These are phyloP conservation scores for Gossypium aridum DNA, from an alignment of 441 rosid genomes.

Conservation along the genomic window DNA sequence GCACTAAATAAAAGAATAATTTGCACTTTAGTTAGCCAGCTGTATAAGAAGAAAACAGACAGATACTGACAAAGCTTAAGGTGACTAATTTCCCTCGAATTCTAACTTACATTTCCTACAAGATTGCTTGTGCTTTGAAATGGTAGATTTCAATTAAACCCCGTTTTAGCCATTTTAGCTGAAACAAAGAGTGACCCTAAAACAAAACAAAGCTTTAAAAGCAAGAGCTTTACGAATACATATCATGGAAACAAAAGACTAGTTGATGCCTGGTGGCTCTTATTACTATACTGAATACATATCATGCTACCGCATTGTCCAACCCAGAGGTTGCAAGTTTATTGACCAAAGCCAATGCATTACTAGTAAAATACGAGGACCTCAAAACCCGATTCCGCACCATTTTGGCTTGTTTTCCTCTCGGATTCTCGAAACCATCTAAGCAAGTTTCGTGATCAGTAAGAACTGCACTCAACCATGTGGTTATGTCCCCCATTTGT, in stretches of 20 bases:
- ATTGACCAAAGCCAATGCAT: conserved; percentile 72
- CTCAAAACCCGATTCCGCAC: conserved; percentile 36
- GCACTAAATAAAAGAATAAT: too few relatives aligned
- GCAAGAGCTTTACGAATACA: not conserved
- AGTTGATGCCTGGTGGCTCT: not conserved
- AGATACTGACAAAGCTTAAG: not conserved
- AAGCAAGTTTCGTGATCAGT: conserved; percentile 70
- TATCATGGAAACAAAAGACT: not conserved
- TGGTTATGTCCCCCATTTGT: conserved; percentile 56
- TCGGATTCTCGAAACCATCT: conserved; percentile 56
- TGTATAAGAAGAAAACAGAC: not conserved
- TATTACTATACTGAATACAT: not conserved
- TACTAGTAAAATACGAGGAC: conserved; percentile 55
- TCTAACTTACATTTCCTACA: not conserved
- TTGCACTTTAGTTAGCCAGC: not conserved
- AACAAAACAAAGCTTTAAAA: not conserved
- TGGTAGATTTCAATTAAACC: not conserved
- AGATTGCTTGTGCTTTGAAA: not conserved
- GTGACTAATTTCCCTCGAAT: not conserved
- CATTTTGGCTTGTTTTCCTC: conserved; percentile 23
- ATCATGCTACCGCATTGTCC: not conserved
- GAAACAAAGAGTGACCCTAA: not conserved
- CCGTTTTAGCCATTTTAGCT: not conserved
- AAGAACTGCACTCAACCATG: conserved; percentile 70
- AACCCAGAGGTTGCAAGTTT: conserved; percentile 58